Percentiles rank a stretch among this genome's conserved stretches.
Evolutionary conservation across 2,329 filamentous ascomycete species (phyloP).

Genomic region (Hymenoscyphus infarciens): DNA sequence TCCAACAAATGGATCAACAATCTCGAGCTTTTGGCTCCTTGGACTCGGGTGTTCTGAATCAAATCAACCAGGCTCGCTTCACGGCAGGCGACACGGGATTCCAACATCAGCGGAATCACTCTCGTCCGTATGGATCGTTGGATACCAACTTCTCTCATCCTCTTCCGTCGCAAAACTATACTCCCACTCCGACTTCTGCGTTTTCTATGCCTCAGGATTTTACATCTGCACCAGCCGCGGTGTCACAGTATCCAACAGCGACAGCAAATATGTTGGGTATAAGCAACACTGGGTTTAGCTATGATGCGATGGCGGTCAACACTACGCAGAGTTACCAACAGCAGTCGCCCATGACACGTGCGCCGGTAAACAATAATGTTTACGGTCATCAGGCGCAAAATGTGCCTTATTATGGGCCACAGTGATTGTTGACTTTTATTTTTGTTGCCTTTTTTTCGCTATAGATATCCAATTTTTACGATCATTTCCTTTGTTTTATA

Average conservation of each 20-base stretch:
- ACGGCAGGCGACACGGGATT: conserved; percentile 21
- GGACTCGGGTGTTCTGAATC: conserved; percentile 15
- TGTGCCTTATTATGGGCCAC: conserved; percentile 24
- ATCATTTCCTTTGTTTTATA: conserved; percentile 13
- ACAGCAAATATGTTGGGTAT: conserved; percentile 26
- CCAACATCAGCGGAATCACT: conserved; percentile 21
- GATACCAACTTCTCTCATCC: conserved; percentile 21
- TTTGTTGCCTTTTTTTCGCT: conserved; percentile 4
- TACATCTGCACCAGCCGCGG: conserved; percentile 25
- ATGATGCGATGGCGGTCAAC: conserved; percentile 24
- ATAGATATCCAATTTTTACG: conserved; percentile 11
- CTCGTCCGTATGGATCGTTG: conserved; percentile 20
- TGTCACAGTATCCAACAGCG: conserved; percentile 25
- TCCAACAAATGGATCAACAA: conserved; percentile 23
- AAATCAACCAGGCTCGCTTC: conserved; percentile 23
- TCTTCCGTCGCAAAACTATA: conserved; percentile 24
- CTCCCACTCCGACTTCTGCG: conserved; percentile 16
- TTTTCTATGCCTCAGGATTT: conserved; percentile 29
- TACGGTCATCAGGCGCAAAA: conserved; percentile 30
- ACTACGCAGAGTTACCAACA: conserved; percentile 23
- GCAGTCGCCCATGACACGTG: conserved; percentile 29
- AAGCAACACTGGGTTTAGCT: conserved; percentile 23
- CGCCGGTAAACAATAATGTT: conserved; percentile 28
- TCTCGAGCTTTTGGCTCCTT: conserved; percentile 23
- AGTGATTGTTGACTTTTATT: conserved; percentile 15